Base-by-base conservation (phyloP, 1,284 basidiomycete species). In the Papiliotrema laurentii region DNA sequence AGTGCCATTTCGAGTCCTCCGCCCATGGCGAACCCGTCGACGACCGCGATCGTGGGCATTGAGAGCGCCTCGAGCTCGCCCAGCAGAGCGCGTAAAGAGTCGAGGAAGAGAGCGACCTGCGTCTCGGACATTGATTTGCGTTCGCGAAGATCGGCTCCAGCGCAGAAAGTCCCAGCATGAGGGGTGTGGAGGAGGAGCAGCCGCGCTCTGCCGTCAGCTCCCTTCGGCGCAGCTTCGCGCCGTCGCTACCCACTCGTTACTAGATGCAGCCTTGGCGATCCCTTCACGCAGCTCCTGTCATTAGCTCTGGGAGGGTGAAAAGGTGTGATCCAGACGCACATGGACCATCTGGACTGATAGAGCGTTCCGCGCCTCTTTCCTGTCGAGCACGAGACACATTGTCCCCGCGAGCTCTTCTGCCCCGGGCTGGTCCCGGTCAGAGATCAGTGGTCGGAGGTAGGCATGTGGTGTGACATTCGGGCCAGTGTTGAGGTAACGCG, bases 11-110 rank as follows among this genome's bases (percentile, higher is more conserved):
- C 92, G 27, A 93, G 78, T 2, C 92, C 92, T 22, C 92, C 92
- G 9, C 92, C 92, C 6, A 97, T 79, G 2, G 92, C 91, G 26
- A 89, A 87, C 0, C 93, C 93, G 64, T 96, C 92, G 44, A 97
- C 86, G 5, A 91, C 89, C 14, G 89, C 89, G 48, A 97, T 86
- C 7, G 88, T 92, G 1, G 92, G 92, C 74, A 93, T 81, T 14
- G 86, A 84, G 21, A 96, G 77, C 34, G 78, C 78, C 71, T 92
- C 89, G 13, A 97, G 79, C 59, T 82, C 81, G 31, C 80, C 79
- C 25, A 97, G 75, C 11, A 87, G 81, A 30, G 76, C 75, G 28
- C 92, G 83, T 25, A 97, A 78, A 58, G 86, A 83, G 46, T 80
- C 74, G 44, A 96, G 83, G 74, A 96, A 96, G 57, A 80, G 80